A percentile compares a stretch with the other conserved stretches of the same genome.
phyloP scores from a whole-genome alignment of 345 rosid genomes.

The Sisymbrium altissimum region DNA sequence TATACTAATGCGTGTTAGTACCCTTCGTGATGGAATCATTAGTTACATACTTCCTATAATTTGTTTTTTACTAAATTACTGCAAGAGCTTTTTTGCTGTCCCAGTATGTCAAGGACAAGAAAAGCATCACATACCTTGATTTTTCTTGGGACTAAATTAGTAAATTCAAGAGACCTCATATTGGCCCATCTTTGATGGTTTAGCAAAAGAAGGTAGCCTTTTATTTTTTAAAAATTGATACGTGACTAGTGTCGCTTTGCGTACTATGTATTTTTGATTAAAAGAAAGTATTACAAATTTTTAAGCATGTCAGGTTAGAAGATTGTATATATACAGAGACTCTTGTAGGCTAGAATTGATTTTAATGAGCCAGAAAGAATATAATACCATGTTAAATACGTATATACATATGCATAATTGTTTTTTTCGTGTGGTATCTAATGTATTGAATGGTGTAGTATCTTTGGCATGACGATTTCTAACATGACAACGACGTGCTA shows the following conservation, averaged over 20 bases:
- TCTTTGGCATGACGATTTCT: background rate
- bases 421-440: no score
- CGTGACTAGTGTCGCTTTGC: background rate
- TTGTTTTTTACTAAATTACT: background rate
- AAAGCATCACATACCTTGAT: constrained; percentile 21
- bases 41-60: background rate
- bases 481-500: background rate
- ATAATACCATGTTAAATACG: no score
- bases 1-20: background rate
- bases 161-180: background rate
- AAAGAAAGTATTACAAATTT: background rate
- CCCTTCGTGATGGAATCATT: background rate
- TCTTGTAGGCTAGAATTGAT: no score
- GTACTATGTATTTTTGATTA: background rate
- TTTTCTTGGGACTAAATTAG: background rate
- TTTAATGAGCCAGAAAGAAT: no score
- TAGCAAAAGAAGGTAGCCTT: background rate
- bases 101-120: no score
- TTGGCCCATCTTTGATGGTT: constrained; percentile 4
- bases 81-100: background rate
- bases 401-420: no score
- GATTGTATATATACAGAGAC: no score
- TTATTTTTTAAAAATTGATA: background rate
- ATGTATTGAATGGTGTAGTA: no score
- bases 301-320: no score